Evolutionary conservation across 2,329 filamentous ascomycete genomes (phyloP), one percentile per base, ranked within the genome.

Genomic region (Xylariaceae sp.): DNA sequence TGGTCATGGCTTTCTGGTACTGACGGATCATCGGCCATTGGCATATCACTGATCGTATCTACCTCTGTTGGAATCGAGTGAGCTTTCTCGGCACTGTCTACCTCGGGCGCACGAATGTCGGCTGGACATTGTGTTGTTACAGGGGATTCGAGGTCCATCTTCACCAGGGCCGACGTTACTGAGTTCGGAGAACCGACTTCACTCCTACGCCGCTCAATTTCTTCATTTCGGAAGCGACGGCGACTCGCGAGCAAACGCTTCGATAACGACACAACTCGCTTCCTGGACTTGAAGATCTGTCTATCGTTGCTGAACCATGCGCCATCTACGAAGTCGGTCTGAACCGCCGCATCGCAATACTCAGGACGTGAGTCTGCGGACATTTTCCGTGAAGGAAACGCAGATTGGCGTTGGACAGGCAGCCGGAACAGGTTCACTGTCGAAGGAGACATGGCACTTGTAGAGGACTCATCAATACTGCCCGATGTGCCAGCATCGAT

Each of bases 241-340:
- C 77, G 71, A 53, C 66, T 76, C 55, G 75, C 76, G 9, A 83
- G 59, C 3, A 82, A 61, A 14, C 78, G 73, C 52, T 75, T 75
- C 1, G 79, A 76, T 2, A 83, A 66, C 1, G 78, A 77, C 4
- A 81, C 72, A 11, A 82, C 69, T 31, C 74, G 71, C 44, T 74
- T 76, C 54, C 68, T 77, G 1, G 70, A 68, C 36, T 69, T 71
- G 0, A 68, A 62, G 0, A 68, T 61, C 42, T 65, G 64, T 5
- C 50, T 58, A 1, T 62, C 56, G 30, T 68, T 66, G 52, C 73
- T 76, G 52, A 75, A 80, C 76, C 77, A 81, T 50, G 75, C 75
- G 12, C 75, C 76, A 31, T 74, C 69, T 1, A 78, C 76, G 0
- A 74, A 71, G 30, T 82, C 80, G 0, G 80, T 83, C 58, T 83